phyloP scores from a whole-genome alignment of 306 rosid genomes.

The Gillenia trifoliata region DNA sequence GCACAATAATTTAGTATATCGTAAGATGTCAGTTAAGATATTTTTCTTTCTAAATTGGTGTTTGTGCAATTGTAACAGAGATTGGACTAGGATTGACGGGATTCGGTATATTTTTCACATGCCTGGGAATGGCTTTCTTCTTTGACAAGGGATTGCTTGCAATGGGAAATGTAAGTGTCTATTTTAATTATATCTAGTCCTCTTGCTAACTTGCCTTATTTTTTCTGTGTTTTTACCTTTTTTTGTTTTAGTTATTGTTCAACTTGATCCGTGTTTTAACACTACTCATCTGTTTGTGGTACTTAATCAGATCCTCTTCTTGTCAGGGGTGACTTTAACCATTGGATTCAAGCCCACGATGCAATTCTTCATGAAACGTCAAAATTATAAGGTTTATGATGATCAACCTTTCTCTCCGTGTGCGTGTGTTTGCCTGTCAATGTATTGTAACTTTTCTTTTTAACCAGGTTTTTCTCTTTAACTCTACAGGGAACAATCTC shows the following conservation, averaged over 20 bases:
- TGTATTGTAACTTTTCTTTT: not conserved
- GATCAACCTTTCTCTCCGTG: not conserved
- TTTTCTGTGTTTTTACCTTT: not conserved
- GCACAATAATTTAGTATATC: not conserved
- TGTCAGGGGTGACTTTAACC: constrained; percentile 92
- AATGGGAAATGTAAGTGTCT: constrained; percentile 87
- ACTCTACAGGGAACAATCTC: constrained; percentile 80
- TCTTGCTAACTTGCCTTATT: constrained; percentile 2
- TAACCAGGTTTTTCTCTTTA: constrained; percentile 7
- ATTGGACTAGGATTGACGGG: constrained; percentile 96
- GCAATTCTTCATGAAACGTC: constrained; percentile 95
- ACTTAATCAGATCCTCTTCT: constrained; percentile 77
- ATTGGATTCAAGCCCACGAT: constrained; percentile 84
- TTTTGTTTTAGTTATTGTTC: not conserved
- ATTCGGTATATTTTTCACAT: constrained; percentile 89
- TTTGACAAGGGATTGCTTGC: constrained; percentile 97
- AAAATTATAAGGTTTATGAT: constrained; percentile 71
- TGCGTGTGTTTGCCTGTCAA: not conserved
- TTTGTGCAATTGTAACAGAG: constrained; percentile 54
- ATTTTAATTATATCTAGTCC: not conserved
- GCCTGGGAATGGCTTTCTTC: constrained; percentile 83
- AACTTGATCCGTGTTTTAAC: constrained; percentile 24
- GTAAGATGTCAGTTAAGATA: not conserved
- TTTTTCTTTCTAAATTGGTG: constrained; percentile 2
- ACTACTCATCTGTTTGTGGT: constrained; percentile 23